Evolutionary conservation across 768 basidiomycete genomes (phyloP), one percentile per base, ranked within the genome.

Genomic region (Pilatotrama ljubarskyi): DNA sequence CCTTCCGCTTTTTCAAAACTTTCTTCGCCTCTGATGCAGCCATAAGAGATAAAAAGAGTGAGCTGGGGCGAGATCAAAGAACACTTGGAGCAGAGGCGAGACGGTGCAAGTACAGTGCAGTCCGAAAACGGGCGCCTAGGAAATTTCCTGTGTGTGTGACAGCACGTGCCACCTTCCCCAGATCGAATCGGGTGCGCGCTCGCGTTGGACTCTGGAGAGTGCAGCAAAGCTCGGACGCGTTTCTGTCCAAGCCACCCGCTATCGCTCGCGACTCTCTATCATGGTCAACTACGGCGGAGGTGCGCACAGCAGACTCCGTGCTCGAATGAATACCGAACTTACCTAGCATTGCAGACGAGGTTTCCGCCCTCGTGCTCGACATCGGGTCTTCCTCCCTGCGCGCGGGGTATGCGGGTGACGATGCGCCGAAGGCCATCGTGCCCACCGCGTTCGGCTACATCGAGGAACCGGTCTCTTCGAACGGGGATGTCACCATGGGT

Each of bases 341-440:
- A 50, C 14, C 9, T 5, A 1, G 17, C n/a, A 36, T 3, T 24
- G 13, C 61, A 97, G 95, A 98, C 72, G 95, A 98, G 77, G 94
- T 98, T n/a, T 90, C 94, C 36, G 97, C 96, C 29, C 78, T 98
- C 52, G 97, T 98, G 22, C 78, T 99, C 37, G 97, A 99, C 77
- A 90, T 98, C 70, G 97, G 97, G 26, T 80, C 91, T 11, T 89
- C 90, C 24, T 90, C 93, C 9, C 77, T 95, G 54, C 88, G 97
- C 71, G 93, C 94, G 11, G 97, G 97, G 53, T 97, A 98, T 73
- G 96, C 97, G 11, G 97, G 97, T 46, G 96, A 98, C 75, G 97
- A 98, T 69, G 84, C 90, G 11, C 97, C 97, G 17, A 93, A 93
- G 74, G 90, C 91, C 17, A 86, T 98, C 62, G 85, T 96, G 63